These are phyloP conservation scores for Thermoascus crustaceus DNA, from an alignment of 2,329 filamentous ascomycete genomes.

Conservation along the genomic window DNA sequence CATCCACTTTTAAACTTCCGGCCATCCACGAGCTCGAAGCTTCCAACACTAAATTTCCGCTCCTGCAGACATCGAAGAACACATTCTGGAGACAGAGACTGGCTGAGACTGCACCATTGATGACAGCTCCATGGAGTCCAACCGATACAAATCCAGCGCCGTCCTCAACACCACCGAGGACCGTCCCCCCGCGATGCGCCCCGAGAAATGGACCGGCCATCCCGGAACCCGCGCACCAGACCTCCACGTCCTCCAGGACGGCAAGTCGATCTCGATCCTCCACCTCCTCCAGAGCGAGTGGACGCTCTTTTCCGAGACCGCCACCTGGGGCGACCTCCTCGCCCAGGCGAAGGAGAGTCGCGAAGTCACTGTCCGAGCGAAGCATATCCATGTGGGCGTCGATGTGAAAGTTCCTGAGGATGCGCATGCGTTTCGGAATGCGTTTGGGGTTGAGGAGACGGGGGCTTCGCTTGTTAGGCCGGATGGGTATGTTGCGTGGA, in stretches of 20 bases:
- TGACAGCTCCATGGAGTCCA: slow-evolving; percentile 22
- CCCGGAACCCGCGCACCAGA: slow-evolving; percentile 27
- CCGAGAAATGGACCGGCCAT: slow-evolving; percentile 17
- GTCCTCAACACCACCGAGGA: slow-evolving; percentile 8
- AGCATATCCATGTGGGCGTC: slow-evolving; percentile 10
- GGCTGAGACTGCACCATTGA: too few relatives aligned
- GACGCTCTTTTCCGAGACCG: slow-evolving; percentile 17
- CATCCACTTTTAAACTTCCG: too few relatives aligned
- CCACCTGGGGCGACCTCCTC: slow-evolving; percentile 8
- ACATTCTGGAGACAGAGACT: too few relatives aligned
- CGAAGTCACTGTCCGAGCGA: slow-evolving; percentile 3
- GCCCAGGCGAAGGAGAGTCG: slow-evolving; percentile 10
- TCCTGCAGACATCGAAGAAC: too few relatives aligned
- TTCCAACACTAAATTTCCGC: too few relatives aligned
- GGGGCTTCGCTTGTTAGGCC: slow-evolving; percentile 27
- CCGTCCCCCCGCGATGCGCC: slow-evolving; percentile 11
- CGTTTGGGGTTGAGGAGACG: slow-evolving; percentile 18
- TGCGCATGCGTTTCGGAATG: slow-evolving; percentile 11
- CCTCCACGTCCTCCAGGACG: slow-evolving; percentile 20
- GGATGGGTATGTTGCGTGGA: slow-evolving; percentile 30
- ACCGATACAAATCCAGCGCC: slow-evolving; percentile 18
- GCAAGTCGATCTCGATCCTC: slow-evolving; percentile 20
- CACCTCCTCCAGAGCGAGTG: slow-evolving; percentile 23
- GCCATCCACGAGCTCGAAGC: too few relatives aligned
- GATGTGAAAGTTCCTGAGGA: too few relatives aligned